A percentile compares a stretch with the other conserved stretches of the same genome.
phyloP scores from a whole-genome alignment of 305 asterid species.

The Coffea humblotiana region DNA sequence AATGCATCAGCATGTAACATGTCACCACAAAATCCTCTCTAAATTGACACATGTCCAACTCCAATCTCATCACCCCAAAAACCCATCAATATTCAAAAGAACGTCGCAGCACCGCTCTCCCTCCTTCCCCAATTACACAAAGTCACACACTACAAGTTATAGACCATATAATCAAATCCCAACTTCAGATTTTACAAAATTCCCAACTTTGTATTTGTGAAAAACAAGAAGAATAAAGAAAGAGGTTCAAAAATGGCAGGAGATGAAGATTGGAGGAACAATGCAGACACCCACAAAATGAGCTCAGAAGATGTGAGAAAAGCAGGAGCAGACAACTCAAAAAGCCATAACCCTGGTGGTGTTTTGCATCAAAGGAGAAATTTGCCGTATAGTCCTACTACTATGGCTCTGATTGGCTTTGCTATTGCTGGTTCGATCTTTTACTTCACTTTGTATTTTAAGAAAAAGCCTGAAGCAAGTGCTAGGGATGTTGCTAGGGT shows the following conservation, averaged over 20 bases:
- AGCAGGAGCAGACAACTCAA: constrained; percentile 39
- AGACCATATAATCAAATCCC: too few relatives aligned
- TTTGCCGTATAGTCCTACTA: constrained; percentile 24
- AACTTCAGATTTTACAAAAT: too few relatives aligned
- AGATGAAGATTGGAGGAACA: constrained; percentile 55
- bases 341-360: constrained; percentile 34
- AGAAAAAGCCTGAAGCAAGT: constrained; percentile 32
- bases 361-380: constrained; percentile 27
- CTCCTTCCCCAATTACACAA: too few relatives aligned
- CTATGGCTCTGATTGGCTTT: constrained; percentile 26
- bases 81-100: too few relatives aligned
- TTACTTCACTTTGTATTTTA: constrained; percentile 28
- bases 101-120: too few relatives aligned
- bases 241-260: constrained; percentile 2
- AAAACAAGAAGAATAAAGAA: background rate
- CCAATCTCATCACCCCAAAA: too few relatives aligned
- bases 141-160: too few relatives aligned
- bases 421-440: constrained; percentile 23
- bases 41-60: too few relatives aligned
- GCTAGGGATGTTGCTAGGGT: constrained; percentile 26
- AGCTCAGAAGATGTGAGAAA: constrained; percentile 55
- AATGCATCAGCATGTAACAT: too few relatives aligned
- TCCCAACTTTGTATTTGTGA: too few relatives aligned
- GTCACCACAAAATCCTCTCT: too few relatives aligned
- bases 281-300: constrained; percentile 71